Percentiles rank a stretch among this genome's conserved stretches.
These are phyloP conservation scores for Cladophialophora carrionii DNA, from an alignment of 2,329 filamentous ascomycete genomes.

Conservation along the genomic window DNA sequence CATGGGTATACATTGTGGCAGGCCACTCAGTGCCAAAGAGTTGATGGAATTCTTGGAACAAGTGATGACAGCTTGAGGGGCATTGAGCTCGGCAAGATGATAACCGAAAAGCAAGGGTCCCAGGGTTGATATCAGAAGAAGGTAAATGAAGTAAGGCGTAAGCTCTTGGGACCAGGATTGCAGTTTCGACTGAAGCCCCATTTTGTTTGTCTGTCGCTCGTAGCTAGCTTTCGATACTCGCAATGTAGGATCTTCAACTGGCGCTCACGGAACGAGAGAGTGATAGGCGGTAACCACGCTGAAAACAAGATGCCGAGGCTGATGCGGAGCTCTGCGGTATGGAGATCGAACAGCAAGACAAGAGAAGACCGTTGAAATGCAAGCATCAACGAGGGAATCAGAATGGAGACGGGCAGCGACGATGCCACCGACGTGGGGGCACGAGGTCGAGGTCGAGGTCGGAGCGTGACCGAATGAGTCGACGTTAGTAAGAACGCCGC, in stretches of 20 bases:
- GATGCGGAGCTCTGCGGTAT: background rate
- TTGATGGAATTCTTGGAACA: slow-evolving; percentile 68
- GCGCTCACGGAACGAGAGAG: background rate
- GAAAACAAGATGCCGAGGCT: background rate
- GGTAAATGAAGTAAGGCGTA: slow-evolving; percentile 70
- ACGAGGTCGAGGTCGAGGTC: background rate
- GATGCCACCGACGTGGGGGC: background rate
- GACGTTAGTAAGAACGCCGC: no score
- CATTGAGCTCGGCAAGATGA: slow-evolving; percentile 92
- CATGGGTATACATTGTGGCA: slow-evolving; percentile 90
- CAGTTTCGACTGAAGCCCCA: slow-evolving; percentile 30
- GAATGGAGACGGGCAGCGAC: background rate
- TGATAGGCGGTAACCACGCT: background rate
- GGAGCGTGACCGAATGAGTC: background rate
- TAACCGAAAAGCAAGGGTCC: slow-evolving; percentile 94
- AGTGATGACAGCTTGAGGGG: slow-evolving; percentile 89
- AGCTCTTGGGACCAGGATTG: slow-evolving; percentile 31
- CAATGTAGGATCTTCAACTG: background rate
- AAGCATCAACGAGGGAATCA: background rate
- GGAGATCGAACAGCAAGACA: background rate
- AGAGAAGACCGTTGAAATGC: background rate
- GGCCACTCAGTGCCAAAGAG: slow-evolving; percentile 64
- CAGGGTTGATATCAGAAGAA: slow-evolving; percentile 75
- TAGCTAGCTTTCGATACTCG: background rate
- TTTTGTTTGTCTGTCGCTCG: background rate